Conservation (phyloP, 2,329 filamentous ascomycete species). For the Exophiala lecanii-corni region DNA sequence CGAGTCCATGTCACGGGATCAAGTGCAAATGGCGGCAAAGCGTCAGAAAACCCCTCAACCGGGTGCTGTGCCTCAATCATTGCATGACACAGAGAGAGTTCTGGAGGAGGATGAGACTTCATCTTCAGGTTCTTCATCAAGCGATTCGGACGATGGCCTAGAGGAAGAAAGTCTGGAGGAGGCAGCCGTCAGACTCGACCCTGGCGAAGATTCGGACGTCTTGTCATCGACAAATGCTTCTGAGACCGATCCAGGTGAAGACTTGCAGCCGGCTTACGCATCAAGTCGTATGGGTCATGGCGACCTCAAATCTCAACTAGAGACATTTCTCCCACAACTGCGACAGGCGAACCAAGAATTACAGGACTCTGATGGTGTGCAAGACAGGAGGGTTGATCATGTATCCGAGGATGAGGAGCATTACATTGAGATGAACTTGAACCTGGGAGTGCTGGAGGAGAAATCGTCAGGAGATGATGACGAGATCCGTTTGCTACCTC, state of each 20-base stretch:
- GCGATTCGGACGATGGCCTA: neutral
- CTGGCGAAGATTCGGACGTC: neutral
- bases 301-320: conserved; percentile 34
- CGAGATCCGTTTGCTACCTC: neutral
- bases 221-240: too few species aligned
- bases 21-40: too few species aligned
- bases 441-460: conserved; percentile 43
- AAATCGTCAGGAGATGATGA: conserved; percentile 20
- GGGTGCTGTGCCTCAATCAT: too few species aligned
- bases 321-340: conserved; percentile 39
- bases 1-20: too few species aligned
- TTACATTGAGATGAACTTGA: conserved; percentile 45
- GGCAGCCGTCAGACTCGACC: neutral
- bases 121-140: neutral
- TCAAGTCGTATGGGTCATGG: too few species aligned
- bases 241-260: too few species aligned
- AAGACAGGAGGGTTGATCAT: conserved; percentile 34
- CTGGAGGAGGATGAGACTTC: conserved; percentile 1
- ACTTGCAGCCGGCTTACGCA: too few species aligned
- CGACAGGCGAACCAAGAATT: conserved; percentile 41
- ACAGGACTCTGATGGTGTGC: conserved; percentile 32
- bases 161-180: neutral
- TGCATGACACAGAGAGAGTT: too few species aligned
- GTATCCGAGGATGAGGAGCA: conserved; percentile 32
- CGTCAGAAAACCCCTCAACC: too few species aligned